These are phyloP conservation scores for Cercospora zeae-maydis DNA, from an alignment of 2,329 filamentous ascomycete species.

Conservation along the genomic window DNA sequence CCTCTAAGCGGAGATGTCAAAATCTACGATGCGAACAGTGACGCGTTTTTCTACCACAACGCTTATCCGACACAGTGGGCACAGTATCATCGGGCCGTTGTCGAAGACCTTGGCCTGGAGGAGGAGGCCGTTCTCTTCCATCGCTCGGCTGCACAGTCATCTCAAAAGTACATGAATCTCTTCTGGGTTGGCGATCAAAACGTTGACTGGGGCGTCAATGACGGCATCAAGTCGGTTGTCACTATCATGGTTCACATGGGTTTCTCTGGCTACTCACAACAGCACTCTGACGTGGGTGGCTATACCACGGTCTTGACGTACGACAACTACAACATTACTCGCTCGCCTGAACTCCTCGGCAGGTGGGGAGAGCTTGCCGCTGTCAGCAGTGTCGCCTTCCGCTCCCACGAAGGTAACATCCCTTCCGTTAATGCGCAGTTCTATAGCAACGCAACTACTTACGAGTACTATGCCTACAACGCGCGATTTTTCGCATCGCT, in stretches of 20 bases:
- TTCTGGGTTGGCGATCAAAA: constrained; percentile 42
- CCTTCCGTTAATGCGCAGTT: constrained; percentile 39
- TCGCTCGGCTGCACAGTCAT: constrained; percentile 35
- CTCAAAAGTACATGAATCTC: constrained; percentile 38
- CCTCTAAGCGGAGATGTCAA: constrained; percentile 32
- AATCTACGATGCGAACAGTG: constrained; percentile 31
- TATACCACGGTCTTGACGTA: constrained; percentile 37
- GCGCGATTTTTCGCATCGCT: constrained; percentile 38
- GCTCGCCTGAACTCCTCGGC: constrained; percentile 37
- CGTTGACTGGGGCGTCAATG: constrained; percentile 36
- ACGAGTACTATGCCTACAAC: constrained; percentile 39
- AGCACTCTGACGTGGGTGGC: constrained; percentile 39
- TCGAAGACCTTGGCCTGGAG: constrained; percentile 31
- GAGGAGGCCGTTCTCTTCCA: constrained; percentile 38
- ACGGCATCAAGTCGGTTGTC: constrained; percentile 38
- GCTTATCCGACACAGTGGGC: constrained; percentile 38
- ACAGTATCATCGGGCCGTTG: constrained; percentile 33
- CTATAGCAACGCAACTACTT: constrained; percentile 37
- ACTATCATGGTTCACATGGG: constrained; percentile 40
- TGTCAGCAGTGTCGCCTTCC: constrained; percentile 36
- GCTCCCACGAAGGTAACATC: constrained; percentile 41
- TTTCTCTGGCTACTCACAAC: constrained; percentile 36
- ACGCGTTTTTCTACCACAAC: constrained; percentile 37
- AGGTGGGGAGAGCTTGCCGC: constrained; percentile 40
- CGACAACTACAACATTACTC: constrained; percentile 35